Conservation (phyloP, 2,329 filamentous ascomycete genomes). For the Claviceps cyperi region DNA sequence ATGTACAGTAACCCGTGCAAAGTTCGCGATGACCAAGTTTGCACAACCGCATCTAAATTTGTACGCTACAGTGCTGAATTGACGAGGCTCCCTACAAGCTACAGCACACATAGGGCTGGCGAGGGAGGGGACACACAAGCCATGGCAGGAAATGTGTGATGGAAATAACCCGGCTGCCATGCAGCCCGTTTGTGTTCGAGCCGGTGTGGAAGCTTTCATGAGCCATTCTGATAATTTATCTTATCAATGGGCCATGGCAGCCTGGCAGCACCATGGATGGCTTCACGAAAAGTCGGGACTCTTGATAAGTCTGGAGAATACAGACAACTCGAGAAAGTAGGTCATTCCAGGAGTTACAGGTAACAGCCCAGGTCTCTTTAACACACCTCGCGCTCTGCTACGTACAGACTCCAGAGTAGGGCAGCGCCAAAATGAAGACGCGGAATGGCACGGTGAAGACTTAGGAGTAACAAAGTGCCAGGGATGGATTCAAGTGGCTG, state of each 20-base stretch:
- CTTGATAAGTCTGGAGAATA: no score
- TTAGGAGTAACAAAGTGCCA: neutral
- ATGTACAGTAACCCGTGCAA: neutral
- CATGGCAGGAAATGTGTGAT: neutral
- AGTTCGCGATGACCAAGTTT: neutral
- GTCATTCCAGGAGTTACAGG: no score
- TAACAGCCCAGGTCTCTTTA: no score
- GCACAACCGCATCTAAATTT: neutral
- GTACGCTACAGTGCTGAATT: neutral
- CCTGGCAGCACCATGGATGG: no score
- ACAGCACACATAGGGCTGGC: neutral
- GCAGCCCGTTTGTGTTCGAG: neutral
- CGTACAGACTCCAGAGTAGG: no score
- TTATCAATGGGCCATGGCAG: neutral
- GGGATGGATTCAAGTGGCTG: neutral
- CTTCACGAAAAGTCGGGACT: no score
- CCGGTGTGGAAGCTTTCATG: neutral
- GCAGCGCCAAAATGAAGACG: no score
- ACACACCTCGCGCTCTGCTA: no score
- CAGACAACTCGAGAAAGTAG: no score
- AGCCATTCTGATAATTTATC: neutral
- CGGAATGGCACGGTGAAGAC: no score
- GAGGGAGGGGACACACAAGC: neutral
- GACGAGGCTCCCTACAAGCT: neutral
- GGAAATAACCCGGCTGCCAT: neutral